Evolutionary conservation across 202 grass and related monocot genomes (phyloP).

Genomic region (Dendrocalamus latiflorus): DNA sequence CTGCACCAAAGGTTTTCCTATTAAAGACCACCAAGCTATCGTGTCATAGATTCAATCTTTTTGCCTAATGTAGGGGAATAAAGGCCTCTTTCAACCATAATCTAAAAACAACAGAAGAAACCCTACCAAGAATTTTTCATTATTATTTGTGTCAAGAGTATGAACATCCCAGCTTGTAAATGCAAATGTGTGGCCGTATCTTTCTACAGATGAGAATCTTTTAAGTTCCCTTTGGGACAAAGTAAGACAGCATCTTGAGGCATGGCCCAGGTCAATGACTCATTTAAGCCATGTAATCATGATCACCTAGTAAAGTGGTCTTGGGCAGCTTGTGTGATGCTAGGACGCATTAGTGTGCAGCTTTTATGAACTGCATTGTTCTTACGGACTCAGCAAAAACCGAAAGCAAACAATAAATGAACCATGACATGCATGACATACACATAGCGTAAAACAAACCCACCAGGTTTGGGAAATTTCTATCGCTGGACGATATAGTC

Average conservation of each 20-base stretch:
- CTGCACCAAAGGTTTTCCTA: background rate
- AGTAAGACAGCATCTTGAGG: background rate
- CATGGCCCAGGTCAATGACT: background rate
- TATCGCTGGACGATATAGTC: background rate
- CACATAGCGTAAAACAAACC: background rate
- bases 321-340: background rate
- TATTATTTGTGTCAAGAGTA: background rate
- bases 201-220: background rate
- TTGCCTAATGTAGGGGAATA: background rate
- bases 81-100: background rate
- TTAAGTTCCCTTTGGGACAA: background rate
- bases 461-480: background rate
- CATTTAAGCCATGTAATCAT: constrained; percentile 8
- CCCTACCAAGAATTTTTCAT: background rate
- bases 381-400: background rate
- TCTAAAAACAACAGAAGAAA: background rate
- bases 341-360: background rate
- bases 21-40: background rate
- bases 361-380: background rate
- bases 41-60: background rate
- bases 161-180: background rate
- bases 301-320: background rate
- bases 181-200: background rate
- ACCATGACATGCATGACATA: background rate
- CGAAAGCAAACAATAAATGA: background rate